Evolutionary conservation across 192 early-diverging fungal species (phyloP), one percentile per base, ranked within the genome.

Genomic region (Gonapodya sp.): DNA sequence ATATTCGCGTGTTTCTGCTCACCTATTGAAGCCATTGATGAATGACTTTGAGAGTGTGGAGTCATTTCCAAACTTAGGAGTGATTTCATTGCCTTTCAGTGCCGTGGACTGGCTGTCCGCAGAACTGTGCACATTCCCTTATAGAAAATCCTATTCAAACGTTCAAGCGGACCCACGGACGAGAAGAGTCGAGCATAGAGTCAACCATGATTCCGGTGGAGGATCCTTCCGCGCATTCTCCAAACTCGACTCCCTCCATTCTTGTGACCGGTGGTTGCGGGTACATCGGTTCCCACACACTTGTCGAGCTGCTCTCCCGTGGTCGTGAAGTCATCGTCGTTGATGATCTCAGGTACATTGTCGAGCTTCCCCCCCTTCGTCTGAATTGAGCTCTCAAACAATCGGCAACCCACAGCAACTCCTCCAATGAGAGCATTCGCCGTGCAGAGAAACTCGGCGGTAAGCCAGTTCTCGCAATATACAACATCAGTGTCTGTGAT

Each of bases 221-320:
- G n/a, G n/a, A n/a, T n/a, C n/a, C n/a, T n/a, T n/a, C n/a, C n/a
- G n/a, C n/a, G n/a, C n/a, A n/a, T n/a, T n/a, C n/a, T n/a, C n/a
- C n/a, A n/a, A 64, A 8, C 8, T 8, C 46, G 46, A 64, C 46
- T 24, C 46, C 46, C 8, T 8, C 46, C 46, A 64, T 83, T 35
- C 83, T 82, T 35, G 81, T 81, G 73, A 84, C 83, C 2, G 83
- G 83, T 34, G 83, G 81, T 30, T 80, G 81, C 36, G 83, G 83
- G 2, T 84, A 79, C 81, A 84, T 84, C 34, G 83, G 83, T 2
- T 82, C 83, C 82, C 83, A 84, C 81, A 84, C 83, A 1, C 81
- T 79, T 14, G 80, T 79, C 78, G 8, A 18, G 1, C 81, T 84
- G 32, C 83, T 84, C 1, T 1, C 18, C 30, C 31, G 79, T 1